phyloP scores from a whole-genome alignment of 106 monocot genomes.

The Apostasia shenzhenica region DNA sequence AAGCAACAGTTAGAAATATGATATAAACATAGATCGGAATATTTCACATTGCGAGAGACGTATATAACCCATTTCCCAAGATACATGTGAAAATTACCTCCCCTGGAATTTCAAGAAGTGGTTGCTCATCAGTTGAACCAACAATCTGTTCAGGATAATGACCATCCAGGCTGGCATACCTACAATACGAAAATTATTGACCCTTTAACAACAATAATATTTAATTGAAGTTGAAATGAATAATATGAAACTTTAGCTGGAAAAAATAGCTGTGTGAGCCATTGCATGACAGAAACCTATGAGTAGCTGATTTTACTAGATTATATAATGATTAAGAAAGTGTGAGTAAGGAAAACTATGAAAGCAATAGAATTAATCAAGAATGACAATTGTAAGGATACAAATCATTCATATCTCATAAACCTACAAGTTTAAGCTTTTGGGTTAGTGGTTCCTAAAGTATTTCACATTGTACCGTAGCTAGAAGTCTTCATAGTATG shows the following conservation, averaged over 20 bases:
- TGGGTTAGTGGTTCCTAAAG: too few species aligned
- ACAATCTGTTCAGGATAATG: slow-evolving; percentile 43
- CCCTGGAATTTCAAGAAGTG: slow-evolving; percentile 89
- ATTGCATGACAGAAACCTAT: not conserved
- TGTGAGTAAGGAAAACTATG: not conserved
- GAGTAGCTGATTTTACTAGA: not conserved
- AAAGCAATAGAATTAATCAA: not conserved
- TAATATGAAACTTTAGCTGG: not conserved
- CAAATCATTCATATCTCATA: too few species aligned
- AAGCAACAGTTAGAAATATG: not conserved
- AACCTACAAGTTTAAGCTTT: too few species aligned
- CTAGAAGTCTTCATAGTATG: too few species aligned
- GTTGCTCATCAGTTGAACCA: slow-evolving; percentile 68
- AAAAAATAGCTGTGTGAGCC: not conserved
- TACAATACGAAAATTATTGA: slow-evolving; percentile 9
- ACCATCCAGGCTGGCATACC: slow-evolving; percentile 37
- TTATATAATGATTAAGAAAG: not conserved
- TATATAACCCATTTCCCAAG: not conserved
- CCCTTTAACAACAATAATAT: not conserved
- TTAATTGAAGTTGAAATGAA: not conserved
- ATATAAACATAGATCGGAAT: not conserved
- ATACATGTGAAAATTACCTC: slow-evolving; percentile 37
- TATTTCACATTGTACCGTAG: too few species aligned
- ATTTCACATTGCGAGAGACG: not conserved
- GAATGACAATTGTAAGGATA: not conserved